phyloP scores from a whole-genome alignment of 495 filamentous ascomycete genomes.

The Aspergillus carlsbadensis region DNA sequence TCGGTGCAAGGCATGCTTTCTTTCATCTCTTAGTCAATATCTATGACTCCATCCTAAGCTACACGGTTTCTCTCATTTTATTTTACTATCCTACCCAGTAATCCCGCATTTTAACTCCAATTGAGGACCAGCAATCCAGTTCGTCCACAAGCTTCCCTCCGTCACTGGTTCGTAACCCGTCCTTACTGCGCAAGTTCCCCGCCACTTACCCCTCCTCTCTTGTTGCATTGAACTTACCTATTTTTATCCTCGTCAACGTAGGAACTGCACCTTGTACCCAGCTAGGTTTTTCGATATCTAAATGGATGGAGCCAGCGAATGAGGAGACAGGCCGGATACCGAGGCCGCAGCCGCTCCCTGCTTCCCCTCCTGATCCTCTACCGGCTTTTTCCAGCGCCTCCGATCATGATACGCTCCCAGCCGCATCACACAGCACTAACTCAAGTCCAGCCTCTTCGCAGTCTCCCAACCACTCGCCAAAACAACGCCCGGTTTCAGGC shows the following conservation, averaged over 20 bases:
- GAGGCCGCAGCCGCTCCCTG: constrained; percentile 27
- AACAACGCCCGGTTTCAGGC: constrained; percentile 39
- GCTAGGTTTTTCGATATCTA: constrained; percentile 22
- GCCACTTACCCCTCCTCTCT: constrained; percentile 17
- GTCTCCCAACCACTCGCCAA: constrained; percentile 15
- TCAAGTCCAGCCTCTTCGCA: constrained; percentile 10
- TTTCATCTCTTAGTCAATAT: background rate
- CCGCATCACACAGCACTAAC: constrained; percentile 9
- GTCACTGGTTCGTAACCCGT: constrained; percentile 7
- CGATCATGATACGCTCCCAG: constrained; percentile 8
- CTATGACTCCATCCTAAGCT: background rate
- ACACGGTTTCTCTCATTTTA: background rate
- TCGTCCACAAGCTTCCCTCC: constrained; percentile 11
- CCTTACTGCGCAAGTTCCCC: constrained; percentile 12
- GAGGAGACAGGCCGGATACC: constrained; percentile 40
- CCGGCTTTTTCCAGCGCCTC: constrained; percentile 6
- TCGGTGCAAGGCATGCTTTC: background rate
- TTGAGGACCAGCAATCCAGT: constrained; percentile 4
- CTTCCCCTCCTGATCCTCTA: constrained; percentile 22
- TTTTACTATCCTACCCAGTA: too few relatives aligned
- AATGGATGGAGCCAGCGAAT: constrained; percentile 53
- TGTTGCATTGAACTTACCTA: constrained; percentile 20
- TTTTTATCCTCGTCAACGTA: constrained; percentile 18
- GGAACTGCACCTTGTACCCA: constrained; percentile 4
- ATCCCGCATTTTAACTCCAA: background rate